Conservation (phyloP, 2,329 filamentous ascomycete genomes). For the Domatiomyces catenatus region DNA sequence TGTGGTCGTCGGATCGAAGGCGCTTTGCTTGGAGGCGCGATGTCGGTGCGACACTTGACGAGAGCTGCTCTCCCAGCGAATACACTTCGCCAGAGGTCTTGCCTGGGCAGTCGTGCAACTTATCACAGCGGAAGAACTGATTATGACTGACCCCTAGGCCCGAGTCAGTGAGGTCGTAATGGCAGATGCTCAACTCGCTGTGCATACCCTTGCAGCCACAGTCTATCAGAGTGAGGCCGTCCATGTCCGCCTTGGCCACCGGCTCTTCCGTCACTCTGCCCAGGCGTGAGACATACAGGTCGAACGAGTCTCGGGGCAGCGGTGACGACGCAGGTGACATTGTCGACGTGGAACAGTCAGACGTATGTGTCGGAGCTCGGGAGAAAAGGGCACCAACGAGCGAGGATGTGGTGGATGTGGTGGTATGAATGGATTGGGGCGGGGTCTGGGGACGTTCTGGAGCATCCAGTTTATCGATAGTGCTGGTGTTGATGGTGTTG, state of each 20-base stretch:
- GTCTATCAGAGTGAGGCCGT: constrained; percentile 11
- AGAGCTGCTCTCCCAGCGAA: background rate
- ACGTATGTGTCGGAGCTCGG: constrained; percentile 15
- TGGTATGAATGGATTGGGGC: background rate
- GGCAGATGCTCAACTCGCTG: background rate
- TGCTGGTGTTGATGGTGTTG: background rate
- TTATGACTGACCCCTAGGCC: background rate
- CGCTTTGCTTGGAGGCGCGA: constrained; percentile 32
- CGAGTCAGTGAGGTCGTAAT: background rate
- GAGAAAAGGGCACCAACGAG: constrained; percentile 13
- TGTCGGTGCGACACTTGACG: background rate
- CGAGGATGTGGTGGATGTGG: constrained; percentile 4
- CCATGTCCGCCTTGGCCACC: constrained; percentile 11
- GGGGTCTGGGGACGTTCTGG: background rate
- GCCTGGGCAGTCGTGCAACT: background rate
- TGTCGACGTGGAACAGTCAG: constrained; percentile 12
- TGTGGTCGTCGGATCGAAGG: constrained; percentile 43
- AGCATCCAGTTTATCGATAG: background rate
- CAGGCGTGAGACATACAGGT: constrained; percentile 40
- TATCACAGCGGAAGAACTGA: background rate
- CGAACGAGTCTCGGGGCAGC: constrained; percentile 31
- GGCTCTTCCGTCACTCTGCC: constrained; percentile 72
- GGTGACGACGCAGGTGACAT: constrained; percentile 49
- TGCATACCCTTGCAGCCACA: constrained; percentile 1
- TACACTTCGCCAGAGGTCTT: background rate